A percentile compares a stretch with the other conserved stretches of the same genome.
Evolutionary conservation across 202 grass and related monocot species (phyloP).

Genomic region (Bolboschoenoplectus hybrid): DNA sequence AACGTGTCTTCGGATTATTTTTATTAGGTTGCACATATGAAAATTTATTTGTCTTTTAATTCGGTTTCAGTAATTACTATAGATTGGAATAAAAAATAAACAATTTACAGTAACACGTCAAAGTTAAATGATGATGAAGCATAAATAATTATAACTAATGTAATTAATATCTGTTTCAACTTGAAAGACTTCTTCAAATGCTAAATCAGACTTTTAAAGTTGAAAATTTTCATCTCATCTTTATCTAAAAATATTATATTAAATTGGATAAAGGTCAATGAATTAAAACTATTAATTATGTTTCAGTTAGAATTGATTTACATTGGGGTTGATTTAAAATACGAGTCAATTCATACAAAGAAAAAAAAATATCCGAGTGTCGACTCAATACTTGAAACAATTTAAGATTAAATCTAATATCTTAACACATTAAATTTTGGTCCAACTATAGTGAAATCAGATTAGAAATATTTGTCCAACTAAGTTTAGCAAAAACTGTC

Average conservation of each 20-base stretch:
- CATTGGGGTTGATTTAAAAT: no score
- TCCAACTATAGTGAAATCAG: background rate
- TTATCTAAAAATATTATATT: background rate
- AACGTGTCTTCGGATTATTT: background rate
- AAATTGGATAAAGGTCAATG: background rate
- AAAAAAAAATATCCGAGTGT: no score
- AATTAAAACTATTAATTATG: background rate
- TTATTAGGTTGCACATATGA: background rate
- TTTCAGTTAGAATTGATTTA: no score
- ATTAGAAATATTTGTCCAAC: background rate
- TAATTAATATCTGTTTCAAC: background rate
- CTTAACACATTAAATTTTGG: no score
- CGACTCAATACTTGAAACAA: background rate
- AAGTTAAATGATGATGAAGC: background rate
- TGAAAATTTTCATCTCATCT: background rate
- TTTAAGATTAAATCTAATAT: background rate
- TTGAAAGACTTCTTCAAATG: background rate
- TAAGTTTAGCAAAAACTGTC: background rate
- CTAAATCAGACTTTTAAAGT: background rate
- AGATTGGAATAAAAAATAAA: background rate
- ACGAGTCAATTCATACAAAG: no score
- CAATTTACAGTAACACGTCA: background rate
- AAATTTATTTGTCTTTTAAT: background rate
- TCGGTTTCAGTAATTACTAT: background rate
- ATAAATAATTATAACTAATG: background rate